Base-by-base conservation (phyloP, 2,329 filamentous ascomycete genomes). In the Ceratocystis lukuohia region DNA sequence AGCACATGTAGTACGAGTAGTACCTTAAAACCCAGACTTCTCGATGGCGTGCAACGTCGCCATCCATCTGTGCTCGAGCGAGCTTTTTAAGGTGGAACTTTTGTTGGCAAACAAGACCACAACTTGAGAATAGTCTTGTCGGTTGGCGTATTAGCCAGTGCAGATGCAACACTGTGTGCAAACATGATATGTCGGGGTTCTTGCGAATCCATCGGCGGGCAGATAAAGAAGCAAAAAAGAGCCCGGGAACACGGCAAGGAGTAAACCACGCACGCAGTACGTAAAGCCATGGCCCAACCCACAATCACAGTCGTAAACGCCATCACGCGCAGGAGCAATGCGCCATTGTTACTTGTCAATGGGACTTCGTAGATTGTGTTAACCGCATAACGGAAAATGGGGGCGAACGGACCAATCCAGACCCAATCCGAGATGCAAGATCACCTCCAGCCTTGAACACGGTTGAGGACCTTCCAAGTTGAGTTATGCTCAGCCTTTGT, bases 51-150 rank as follows among this genome's bases (percentile, higher is more conserved):
- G 22, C 50, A 57, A 57, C 22, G 25, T 57, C 25, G 50, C 50
- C 50, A 57, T 57, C 22, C 50, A 57, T 30, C 50, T 57, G 50
- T 57, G 50, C 50, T 57, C 22, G 28, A 28, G 50, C 50, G 50
- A 57, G 25, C 1, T 30, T 57, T 57, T 57, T 10, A 50, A 22
- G 20, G 50, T 30, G 50, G 50, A 30, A 57, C 50, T 57, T 57
- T 57, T 57, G 50, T 57, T 25, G 4, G 46, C 8, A 8, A 57
- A 17, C 50, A 17, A 30, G 50, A 30, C 5, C 50, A 57, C 22
- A 17, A 17, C 12, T 56, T 57, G 50, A 20, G 25, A 10, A 4
- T 12, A 57, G 50, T 20, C 2, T 50, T 22, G 6, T 46, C 3
- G 15, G 45, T 46, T 20, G 22, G 20, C 45, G 45, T 15, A 25